These are phyloP conservation scores for Adansonia rubrostipa DNA, from an alignment of 441 rosid species.

Conservation along the genomic window DNA sequence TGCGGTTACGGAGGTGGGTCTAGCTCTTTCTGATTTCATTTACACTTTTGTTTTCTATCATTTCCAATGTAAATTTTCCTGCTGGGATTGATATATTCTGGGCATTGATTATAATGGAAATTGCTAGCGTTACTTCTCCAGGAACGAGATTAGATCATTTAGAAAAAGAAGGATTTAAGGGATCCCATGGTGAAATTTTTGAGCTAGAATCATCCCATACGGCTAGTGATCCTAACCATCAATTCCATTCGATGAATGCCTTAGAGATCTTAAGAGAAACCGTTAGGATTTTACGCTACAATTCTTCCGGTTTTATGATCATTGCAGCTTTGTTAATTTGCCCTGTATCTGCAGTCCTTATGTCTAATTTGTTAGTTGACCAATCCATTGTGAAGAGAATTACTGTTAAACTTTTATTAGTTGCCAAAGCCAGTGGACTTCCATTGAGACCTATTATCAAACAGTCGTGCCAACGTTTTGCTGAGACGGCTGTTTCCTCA, in stretches of 20 bases:
- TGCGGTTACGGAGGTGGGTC: conserved; percentile 22
- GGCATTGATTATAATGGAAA: conserved; percentile 39
- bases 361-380: conserved; percentile 75
- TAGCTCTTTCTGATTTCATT: conserved; percentile 24
- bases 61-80: conserved; percentile 21
- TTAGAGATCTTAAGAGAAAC: conserved; percentile 89
- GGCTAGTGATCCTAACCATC: conserved; percentile 30
- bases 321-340: conserved; percentile 65
- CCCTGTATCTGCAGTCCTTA: conserved; percentile 71
- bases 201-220: conserved; percentile 43
- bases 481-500: conserved; percentile 71
- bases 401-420: conserved; percentile 57
- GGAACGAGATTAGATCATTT: conserved; percentile 37
- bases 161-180: conserved; percentile 42
- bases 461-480: conserved; percentile 65
- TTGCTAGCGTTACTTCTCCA: conserved; percentile 39
- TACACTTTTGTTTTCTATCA: not conserved
- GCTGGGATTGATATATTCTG: conserved; percentile 25
- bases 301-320: conserved; percentile 64
- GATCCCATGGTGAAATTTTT: conserved; percentile 38
- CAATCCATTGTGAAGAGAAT: conserved; percentile 64
- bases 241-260: conserved; percentile 69
- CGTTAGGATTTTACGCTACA: conserved; percentile 76
- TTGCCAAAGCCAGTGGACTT: conserved; percentile 75
- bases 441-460: conserved; percentile 63